These are phyloP conservation scores for Talaromyces piceae DNA, from an alignment of 2,329 filamentous ascomycete species.

Conservation along the genomic window DNA sequence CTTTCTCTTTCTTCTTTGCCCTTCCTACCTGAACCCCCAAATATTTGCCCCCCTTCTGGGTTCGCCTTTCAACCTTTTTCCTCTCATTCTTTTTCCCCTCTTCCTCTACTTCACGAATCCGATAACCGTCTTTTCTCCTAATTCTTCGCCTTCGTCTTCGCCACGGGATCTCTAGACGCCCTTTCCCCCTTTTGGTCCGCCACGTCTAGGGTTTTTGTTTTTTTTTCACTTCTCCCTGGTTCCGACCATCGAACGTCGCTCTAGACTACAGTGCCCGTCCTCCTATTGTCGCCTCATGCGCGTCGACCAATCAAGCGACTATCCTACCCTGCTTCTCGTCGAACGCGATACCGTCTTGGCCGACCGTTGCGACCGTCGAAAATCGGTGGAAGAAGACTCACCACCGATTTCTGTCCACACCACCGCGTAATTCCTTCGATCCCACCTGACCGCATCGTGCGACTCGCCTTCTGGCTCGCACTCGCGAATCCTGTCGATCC, in stretches of 20 bases:
- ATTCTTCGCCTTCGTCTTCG: slow-evolving; percentile 10
- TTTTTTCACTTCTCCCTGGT: too few relatives aligned
- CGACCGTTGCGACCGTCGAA: background rate
- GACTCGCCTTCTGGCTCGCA: too few relatives aligned
- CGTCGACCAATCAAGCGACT: slow-evolving; percentile 9
- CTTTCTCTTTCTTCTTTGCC: slow-evolving; percentile 10
- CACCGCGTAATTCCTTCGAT: too few relatives aligned
- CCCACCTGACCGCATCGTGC: too few relatives aligned
- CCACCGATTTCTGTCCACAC: slow-evolving; percentile 1
- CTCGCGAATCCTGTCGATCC: too few relatives aligned
- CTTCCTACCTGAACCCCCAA: slow-evolving; percentile 7
- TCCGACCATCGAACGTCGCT: slow-evolving; percentile 13
- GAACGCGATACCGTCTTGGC: slow-evolving; percentile 11
- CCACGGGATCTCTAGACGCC: slow-evolving; percentile 7
- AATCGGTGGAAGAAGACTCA: background rate
- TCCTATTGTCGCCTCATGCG: slow-evolving; percentile 16
- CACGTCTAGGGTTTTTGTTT: slow-evolving; percentile 1
- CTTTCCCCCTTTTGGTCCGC: background rate
- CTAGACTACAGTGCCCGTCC: background rate
- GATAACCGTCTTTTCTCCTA: slow-evolving; percentile 9
- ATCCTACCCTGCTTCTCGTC: slow-evolving; percentile 12
- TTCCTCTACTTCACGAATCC: slow-evolving; percentile 11
- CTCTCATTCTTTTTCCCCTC: too few relatives aligned
- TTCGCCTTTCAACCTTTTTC: too few relatives aligned
- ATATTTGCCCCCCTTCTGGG: slow-evolving; percentile 9